Percentiles rank a stretch among this genome's conserved stretches.
Evolutionary conservation across 148 eudicot species (phyloP).

Genomic region (Rhododendron griersonianum): DNA sequence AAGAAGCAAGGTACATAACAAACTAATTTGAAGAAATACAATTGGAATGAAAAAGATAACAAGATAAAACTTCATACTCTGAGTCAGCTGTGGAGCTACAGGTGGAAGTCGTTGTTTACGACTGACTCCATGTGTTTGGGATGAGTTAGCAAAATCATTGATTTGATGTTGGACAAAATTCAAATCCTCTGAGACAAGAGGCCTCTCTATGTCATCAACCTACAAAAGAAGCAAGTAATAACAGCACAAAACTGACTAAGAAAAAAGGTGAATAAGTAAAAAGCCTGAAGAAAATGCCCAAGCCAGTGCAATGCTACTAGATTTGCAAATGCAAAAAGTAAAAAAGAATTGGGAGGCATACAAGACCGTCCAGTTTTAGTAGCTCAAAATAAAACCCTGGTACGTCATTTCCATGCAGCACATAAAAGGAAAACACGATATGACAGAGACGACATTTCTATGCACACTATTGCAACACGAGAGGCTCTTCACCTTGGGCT

Average conservation of each 20-base stretch:
- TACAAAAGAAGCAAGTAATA: slow-evolving; percentile 20
- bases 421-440: not conserved
- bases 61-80: slow-evolving; percentile 38
- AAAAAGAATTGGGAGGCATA: not conserved
- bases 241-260: not conserved
- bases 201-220: slow-evolving; percentile 88
- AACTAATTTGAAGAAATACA: not conserved
- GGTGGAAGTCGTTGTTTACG: slow-evolving; percentile 41
- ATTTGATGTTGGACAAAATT: slow-evolving; percentile 27
- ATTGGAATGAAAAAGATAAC: not conserved
- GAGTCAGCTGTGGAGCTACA: slow-evolving; percentile 42
- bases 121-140: slow-evolving; percentile 39
- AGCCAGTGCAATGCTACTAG: not conserved
- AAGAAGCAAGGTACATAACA: not conserved
- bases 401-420: not conserved
- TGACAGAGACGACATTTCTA: not conserved
- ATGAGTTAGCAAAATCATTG: slow-evolving; percentile 36
- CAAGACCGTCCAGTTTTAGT: not conserved
- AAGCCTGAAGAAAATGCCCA: not conserved
- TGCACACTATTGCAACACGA: not conserved
- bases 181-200: slow-evolving; percentile 64
- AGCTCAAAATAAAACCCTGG: not conserved
- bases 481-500: not conserved
- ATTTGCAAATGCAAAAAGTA: not conserved
- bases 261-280: not conserved